Base-by-base conservation (phyloP, 257 asterid genomes). In the Plantago elongata region DNA sequence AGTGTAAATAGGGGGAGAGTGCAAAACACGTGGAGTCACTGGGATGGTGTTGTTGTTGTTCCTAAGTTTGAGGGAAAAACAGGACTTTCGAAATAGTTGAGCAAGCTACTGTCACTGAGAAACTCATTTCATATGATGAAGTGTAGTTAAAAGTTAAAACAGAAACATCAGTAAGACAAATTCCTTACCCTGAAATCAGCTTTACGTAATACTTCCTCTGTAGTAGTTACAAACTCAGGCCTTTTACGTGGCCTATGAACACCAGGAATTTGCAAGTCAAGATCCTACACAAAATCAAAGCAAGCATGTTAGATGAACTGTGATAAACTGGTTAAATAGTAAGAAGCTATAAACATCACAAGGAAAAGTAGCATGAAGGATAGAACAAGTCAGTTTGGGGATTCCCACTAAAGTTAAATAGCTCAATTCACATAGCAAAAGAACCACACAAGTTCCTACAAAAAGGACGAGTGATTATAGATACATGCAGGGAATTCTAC, bases 121-220 rank as follows among this genome's bases (percentile, higher is more conserved):
- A 50, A 38, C 34, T 30, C 42, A 52, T 42, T 47, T 34, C 61
- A 60, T 13, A 64, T 13, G 48, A 47, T 51, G 34, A 49, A 10
- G 54, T 13, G 38, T 22, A 49, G 18, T 54, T 9, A 38, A 18
- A 40, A 49, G 18, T 54, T 9, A 38, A 18, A 40, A 52, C 37
- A 51, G n/a, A 51, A 52, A 67, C 43, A 62, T 22, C 45, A 9
- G 54, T 11, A 57, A 9, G 11, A 45, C 18, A 17, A 62, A 45
- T 58, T 48, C n/a, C 84, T 8, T 60, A 93, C 99, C 97, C 99
- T 83, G 87, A 93, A 93, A 84, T 93, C 99, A 66, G 99, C 95
- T 72, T 87, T 79, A 48, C 54, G 71, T 52, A 93, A 61, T 60
- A 85, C 97, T 81, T 93, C 99, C 63, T 75, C 68, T 4, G 99